These are phyloP conservation scores for Pugionium cornutum DNA, from an alignment of 345 rosid species.

Conservation along the genomic window DNA sequence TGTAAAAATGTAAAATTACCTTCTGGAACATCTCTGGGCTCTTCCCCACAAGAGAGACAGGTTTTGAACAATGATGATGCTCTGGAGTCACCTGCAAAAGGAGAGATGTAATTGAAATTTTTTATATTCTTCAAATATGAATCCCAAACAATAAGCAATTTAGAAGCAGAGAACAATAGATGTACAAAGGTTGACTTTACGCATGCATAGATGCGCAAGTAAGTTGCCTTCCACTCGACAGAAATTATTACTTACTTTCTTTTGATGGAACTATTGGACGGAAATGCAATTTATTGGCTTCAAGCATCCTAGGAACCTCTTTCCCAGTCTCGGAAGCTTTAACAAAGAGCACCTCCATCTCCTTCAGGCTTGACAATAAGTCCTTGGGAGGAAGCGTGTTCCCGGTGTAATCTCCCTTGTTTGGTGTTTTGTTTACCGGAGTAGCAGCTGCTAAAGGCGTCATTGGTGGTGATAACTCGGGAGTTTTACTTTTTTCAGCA, in stretches of 20 bases:
- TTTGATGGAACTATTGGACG: slow-evolving; percentile 63
- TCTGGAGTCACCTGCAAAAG: slow-evolving; percentile 53
- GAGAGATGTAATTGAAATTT: background rate
- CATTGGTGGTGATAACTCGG: slow-evolving; percentile 67
- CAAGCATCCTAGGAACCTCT: slow-evolving; percentile 98
- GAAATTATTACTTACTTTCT: slow-evolving; percentile 50
- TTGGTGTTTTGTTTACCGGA: slow-evolving; percentile 48
- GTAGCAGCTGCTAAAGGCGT: slow-evolving; percentile 45
- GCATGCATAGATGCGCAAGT: background rate
- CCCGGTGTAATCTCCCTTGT: slow-evolving; percentile 50
- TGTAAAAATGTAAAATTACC: slow-evolving; percentile 42
- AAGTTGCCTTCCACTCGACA: slow-evolving; percentile 22
- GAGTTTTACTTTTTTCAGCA: slow-evolving; percentile 60
- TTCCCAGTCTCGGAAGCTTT: slow-evolving; percentile 91
- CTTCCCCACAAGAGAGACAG: slow-evolving; percentile 89
- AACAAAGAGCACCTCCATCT: slow-evolving; percentile 70
- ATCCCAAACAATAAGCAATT: slow-evolving; percentile 5
- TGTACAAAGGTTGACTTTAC: background rate
- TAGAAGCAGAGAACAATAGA: background rate
- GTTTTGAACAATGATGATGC: slow-evolving; percentile 60
- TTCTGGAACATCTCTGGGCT: slow-evolving; percentile 68
- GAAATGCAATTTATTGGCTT: slow-evolving; percentile 87
- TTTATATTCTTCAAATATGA: background rate
- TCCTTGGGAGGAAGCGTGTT: slow-evolving; percentile 69
- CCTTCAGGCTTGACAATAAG: slow-evolving; percentile 79